These are phyloP conservation scores for Globisporangium alternatum DNA, from an alignment of 352 stramenopile species.

Conservation along the genomic window DNA sequence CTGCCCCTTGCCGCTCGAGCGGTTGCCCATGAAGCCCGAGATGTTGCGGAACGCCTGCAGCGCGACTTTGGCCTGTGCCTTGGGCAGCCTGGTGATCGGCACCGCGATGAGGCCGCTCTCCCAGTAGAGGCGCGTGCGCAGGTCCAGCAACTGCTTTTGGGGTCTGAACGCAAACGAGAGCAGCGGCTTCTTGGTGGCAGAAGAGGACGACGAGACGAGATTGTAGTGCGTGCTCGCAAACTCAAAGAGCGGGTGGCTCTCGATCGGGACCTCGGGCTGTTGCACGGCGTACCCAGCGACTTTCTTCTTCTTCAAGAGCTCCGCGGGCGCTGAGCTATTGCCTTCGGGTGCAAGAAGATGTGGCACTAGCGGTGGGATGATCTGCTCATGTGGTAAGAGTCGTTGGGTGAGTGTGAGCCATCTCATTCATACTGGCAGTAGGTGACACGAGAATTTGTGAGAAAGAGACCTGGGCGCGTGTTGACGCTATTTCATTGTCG, in stretches of 20 bases:
- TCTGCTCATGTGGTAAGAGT: neutral
- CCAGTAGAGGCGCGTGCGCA: constrained; percentile 57
- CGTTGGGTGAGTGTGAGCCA: neutral
- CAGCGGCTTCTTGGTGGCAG: constrained; percentile 9
- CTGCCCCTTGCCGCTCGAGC: constrained; percentile 50
- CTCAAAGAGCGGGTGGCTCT: constrained; percentile 38
- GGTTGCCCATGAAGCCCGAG: constrained; percentile 77
- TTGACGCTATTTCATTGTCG: neutral
- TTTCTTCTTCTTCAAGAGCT: constrained; percentile 13
- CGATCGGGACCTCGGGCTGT: neutral
- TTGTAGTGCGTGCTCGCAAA: constrained; percentile 41
- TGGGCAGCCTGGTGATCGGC: constrained; percentile 44
- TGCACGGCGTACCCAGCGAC: neutral
- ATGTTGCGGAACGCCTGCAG: constrained; percentile 75
- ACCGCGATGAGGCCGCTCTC: constrained; percentile 53
- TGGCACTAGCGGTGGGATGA: neutral
- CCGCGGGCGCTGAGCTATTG: neutral
- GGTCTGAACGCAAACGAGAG: constrained; percentile 18
- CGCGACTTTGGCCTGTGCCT: constrained; percentile 44
- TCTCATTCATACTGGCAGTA: neutral
- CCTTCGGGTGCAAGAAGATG: neutral
- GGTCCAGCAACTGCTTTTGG: constrained; percentile 27
- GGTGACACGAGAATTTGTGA: neutral
- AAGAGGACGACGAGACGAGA: constrained; percentile 16
- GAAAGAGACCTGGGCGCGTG: neutral